Base-by-base conservation (phyloP, 495 filamentous ascomycete genomes). In the Tuber melanosporum region DNA sequence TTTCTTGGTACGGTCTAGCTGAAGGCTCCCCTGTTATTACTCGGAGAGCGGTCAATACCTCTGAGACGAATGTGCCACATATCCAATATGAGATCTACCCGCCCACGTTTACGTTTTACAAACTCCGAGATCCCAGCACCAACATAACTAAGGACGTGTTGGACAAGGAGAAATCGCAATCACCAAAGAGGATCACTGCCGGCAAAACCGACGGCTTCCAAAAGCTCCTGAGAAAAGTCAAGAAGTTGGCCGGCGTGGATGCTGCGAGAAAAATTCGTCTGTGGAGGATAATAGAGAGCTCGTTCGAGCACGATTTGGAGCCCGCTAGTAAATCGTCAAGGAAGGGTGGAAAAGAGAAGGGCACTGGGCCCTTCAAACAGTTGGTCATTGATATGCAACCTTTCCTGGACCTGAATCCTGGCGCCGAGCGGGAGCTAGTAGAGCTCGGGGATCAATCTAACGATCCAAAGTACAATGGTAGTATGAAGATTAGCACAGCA, bases 101-200 rank as follows among this genome's bases (percentile, higher is more conserved):
- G 32, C 94, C 93, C 2, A 88, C 97, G 36, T 93, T 97, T 85
- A 94, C 91, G 1, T 88, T 99, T 69, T 89, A 96, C 79, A 94
- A 94, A 78, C 86, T 98, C 15, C 88, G 89, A 79, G 88, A 88
- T 75, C 85, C 85, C 49, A 86, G 87, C 32, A 83, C 86, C n/a
- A 87, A 84, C 14, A 89, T 87, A n/a, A 88, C 91, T 8, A 86
- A 87, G 20, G 87, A 91, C 77, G 83, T 87, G 2, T 81, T 92
- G 75, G 90, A 90, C 79, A 86, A 79, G 39, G 86, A 84, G 75
- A 91, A 89, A 81, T 88, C 86, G 36, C 84, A 87, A 17, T 86
- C 87, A 14, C 89, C 91, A 1, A 86, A 89, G 26, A 88, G 85
- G 76, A 82, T 93, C 26, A 87, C 95, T 44, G 89, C 91, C 20